These are phyloP conservation scores for Penicillium palitans DNA, from an alignment of 2,329 filamentous ascomycete species.

Conservation along the genomic window DNA sequence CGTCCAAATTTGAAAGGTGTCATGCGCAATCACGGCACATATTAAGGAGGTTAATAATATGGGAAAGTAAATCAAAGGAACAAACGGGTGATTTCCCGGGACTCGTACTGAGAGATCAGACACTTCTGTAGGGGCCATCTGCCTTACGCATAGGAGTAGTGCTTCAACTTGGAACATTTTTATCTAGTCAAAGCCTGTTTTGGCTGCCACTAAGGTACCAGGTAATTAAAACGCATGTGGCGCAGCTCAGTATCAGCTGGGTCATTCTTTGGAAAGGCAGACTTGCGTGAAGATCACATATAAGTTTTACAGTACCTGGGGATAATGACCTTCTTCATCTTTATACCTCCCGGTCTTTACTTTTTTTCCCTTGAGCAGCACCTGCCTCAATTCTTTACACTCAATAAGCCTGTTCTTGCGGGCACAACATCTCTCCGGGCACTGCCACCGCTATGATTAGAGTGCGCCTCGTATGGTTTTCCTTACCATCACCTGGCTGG, in stretches of 20 bases:
- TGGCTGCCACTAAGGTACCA: background rate
- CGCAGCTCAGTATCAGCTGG: background rate
- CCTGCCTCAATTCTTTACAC: too few species aligned
- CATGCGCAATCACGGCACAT: too few species aligned
- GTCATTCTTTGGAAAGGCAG: background rate
- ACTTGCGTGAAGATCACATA: background rate
- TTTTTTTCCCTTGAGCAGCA: background rate
- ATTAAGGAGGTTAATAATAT: too few species aligned
- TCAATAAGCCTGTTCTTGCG: background rate
- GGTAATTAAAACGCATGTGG: background rate
- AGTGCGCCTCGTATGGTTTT: conserved; percentile 3
- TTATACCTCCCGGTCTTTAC: background rate
- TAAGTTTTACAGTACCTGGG: background rate
- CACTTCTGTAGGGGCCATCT: background rate
- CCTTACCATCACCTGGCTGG: conserved; percentile 8
- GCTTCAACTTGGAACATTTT: background rate
- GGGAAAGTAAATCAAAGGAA: too few species aligned
- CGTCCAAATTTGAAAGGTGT: too few species aligned
- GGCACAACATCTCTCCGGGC: too few species aligned
- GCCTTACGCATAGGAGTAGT: background rate
- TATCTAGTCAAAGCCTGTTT: background rate
- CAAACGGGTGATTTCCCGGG: background rate
- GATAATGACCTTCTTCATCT: background rate
- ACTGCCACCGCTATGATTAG: background rate
- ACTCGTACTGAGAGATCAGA: background rate